Evolutionary conservation across 805 yeast species (phyloP), one percentile per base, ranked within the genome.

Genomic region (Brettanomyces custersianus): DNA sequence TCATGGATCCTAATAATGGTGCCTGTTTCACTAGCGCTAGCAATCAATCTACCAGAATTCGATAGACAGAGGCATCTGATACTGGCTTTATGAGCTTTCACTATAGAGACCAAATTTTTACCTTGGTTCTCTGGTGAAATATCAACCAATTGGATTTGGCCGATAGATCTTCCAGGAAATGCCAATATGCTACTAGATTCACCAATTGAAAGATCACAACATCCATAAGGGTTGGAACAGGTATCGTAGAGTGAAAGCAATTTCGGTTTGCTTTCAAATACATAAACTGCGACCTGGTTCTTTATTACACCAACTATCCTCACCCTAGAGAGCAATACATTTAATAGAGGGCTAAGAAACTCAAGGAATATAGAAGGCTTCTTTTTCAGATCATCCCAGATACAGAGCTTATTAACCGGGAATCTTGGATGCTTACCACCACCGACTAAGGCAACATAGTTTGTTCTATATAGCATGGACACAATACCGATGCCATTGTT

Each of bases 321-420:
- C 10, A 80, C 72, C 38, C 95, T 66, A 9, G 94, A 81, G 27
- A 90, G 57, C 27, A 80, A 68, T 8, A 85, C 86, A 43, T 80
- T 77, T 32, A 81, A 61, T 4, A 90, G 79, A 0, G 90, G 83
- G 31, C 78, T 72, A 65, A 72, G 69, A 52, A 88, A 86, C 53
- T 84, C 92, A 40, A 92, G 59, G 25, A 71, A 70, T 15, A 85
- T 64, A 4, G 88, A 80, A 20, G 78, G 77, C 45, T 77, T 77
- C 43, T 79, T 71, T 57, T 84, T 83, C 41, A 84, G 57, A 54
- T 90, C 97, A 58, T 90, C 96, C 95, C 96, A 92, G 13, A 90
- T 78, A 24, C 86, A 70, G 26, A 87, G 72, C 54, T 82, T 83
- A 59, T 84, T 85, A 45, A 74, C 67, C 1, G 95, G 82, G 49